Base-by-base conservation (phyloP, 2,329 filamentous ascomycete species). In the Penicillium sp. region DNA sequence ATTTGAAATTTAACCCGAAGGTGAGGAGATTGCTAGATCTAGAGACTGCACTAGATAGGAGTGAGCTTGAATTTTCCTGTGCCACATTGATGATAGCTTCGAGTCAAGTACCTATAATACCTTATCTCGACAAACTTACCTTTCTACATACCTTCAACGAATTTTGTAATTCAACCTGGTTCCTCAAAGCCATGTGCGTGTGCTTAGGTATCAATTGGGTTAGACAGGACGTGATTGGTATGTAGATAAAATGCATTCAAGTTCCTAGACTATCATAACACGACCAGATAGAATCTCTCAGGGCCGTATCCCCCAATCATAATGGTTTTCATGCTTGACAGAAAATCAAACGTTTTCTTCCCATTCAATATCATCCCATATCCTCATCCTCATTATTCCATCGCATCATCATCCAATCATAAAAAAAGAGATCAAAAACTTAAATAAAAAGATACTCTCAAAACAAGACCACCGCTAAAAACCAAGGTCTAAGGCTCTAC, bases 371-470 rank as follows among this genome's bases (percentile, higher is more conserved):
- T 11, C 46, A 35, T 47, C 18, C 29, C 50, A 45, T 40, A 27
- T 46, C 41, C 29, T 46, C 44, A 15, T 49, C 35, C 27, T 42
- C 46, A 33, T 48, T 41, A 29, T 40, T 43, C 22, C 27, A 53
- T 37, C 45, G 31, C 6, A 48, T 27, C 31, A 41, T 50, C 49
- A 33, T 51, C 29, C 29, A 44, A 15, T 51, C 49, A 51, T 51
- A 51, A 51, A 37, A 51, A 26, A 2, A 15, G 25, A 11, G 5
- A 26, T 14, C 31, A n/a, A 27, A 35, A 27, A 3, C 18, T 44
- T 5, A 42, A 25, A 42, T 43, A 15, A 22, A 15, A 8, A 33
- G 15, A 40, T 41, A 22, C 9, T 18, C 20, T 11, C 12, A 33
- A 47, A 47, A 47, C 33, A 37, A 18, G n/a, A 35, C 37, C n/a